Evolutionary conservation across 2,329 filamentous ascomycete genomes (phyloP), one percentile per base, ranked within the genome.

Genomic region (Canariomyces notabilis): DNA sequence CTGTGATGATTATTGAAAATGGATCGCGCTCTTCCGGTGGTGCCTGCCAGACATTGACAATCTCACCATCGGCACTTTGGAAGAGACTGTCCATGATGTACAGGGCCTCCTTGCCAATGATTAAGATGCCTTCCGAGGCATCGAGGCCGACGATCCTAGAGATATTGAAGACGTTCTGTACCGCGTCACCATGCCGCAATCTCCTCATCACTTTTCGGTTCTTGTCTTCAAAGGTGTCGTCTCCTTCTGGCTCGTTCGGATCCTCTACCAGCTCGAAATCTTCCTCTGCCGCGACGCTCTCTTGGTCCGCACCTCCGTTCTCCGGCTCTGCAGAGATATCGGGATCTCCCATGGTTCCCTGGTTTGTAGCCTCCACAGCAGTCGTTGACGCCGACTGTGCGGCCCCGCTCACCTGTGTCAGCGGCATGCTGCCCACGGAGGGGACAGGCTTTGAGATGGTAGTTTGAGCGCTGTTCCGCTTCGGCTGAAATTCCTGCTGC

Each of bases 51-150:
- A 95, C 90, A 59, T 95, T 91, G 49, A 98, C 88, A 60, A 98
- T 96, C 63, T 98, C 94, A 11, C 91, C 91, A 60, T 96, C 93
- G 2, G 87, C 83, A 53, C 91, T 82, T 61, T 97, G 91, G 63
- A 98, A 97, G 60, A 95, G 91, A 57, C 93, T 91, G 67, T 98
- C 93, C 66, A 97, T 85, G 56, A 98, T 84, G 62, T 98, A 98
- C 14, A 98, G 76, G 38, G 83, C 85, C 57, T 91, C 86, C 64
- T 95, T 95, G 15, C 93, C 93, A 33, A 97, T 77, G 44, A 98
- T 94, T 26, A 98, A 73, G 34, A 98, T 82, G 6, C 93, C 93
- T 64, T 98, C 94, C 51, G 87, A 89, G 7, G 90, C 90, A 62
- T 98, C 93, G 4, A 98, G 74, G 8, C 93, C 93, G 23, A 95